Conservation (phyloP, 2,329 filamentous ascomycete genomes). For the Alternaria infectoria region DNA sequence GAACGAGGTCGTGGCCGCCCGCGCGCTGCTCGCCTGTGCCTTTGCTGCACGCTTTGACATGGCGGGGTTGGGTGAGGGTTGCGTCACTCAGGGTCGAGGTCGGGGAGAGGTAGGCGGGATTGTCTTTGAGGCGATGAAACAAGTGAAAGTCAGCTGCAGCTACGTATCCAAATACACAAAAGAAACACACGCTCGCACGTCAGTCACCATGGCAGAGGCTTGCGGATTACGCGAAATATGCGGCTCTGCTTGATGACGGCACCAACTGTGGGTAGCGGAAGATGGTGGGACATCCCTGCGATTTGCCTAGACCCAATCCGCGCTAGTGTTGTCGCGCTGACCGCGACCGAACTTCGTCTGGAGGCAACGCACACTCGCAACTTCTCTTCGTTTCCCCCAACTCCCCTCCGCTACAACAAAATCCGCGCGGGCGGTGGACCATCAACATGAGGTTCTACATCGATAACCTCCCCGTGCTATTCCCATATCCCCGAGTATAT, state of each 20-base stretch:
- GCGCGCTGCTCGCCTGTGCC: slow-evolving; percentile 68
- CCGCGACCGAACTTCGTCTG: slow-evolving; percentile 8
- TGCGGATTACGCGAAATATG: slow-evolving; percentile 13
- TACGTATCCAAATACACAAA: neutral
- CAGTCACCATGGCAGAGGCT: neutral
- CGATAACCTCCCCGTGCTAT: slow-evolving; percentile 73
- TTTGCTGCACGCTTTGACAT: slow-evolving; percentile 69
- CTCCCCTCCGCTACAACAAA: slow-evolving; percentile 26
- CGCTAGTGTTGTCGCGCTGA: slow-evolving; percentile 4
- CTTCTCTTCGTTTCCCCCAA: slow-evolving; percentile 15
- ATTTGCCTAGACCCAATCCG: neutral
- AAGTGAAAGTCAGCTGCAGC: neutral
- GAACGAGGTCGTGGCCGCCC: slow-evolving; percentile 57
- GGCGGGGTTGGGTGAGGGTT: slow-evolving; percentile 14
- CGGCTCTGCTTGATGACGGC: slow-evolving; percentile 30
- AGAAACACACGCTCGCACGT: slow-evolving; percentile 1
- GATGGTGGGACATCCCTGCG: slow-evolving; percentile 17
- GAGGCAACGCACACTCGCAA: slow-evolving; percentile 13
- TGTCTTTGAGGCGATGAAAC: neutral
- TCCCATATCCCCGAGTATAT: slow-evolving; percentile 77
- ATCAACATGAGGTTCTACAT: slow-evolving; percentile 78
- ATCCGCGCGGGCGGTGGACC: slow-evolving; percentile 23
- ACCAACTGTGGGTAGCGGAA: slow-evolving; percentile 19
- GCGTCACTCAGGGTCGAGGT: neutral
- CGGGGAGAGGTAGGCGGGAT: neutral